Base-by-base conservation (phyloP, 345 rosid species). In the Orychophragmus violaceus region DNA sequence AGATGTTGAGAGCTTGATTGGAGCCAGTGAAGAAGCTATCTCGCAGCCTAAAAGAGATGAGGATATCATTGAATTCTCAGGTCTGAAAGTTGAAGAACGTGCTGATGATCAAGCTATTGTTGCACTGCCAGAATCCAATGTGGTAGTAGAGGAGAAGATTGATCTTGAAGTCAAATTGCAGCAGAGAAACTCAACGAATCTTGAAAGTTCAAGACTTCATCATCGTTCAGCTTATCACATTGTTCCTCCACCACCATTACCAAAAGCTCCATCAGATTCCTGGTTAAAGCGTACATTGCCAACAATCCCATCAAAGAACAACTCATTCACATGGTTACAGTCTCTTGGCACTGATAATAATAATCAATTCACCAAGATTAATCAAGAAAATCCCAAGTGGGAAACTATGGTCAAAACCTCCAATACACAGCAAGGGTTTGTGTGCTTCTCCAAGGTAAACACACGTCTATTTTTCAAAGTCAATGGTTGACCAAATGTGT, bases 241-340 rank as follows among this genome's bases (percentile, higher is more conserved):
- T 39, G 76, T 79, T 62, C 80, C 82, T 39, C 84, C 90, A 39
- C 90, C 80, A 55, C 89, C 96, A 49, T 68, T 81, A 49, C 97
- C 96, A 58, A 86, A 88, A 64, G 84, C 96, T 75, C 98, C 98
- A 2, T 82, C 97, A 12, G 96, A 93, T 66, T 90, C 98, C 27
- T 93, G 98, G 98, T 69, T 93, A 54, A 82, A 52, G 73, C 87
- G 88, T 35, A 76, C 97, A 0, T 67, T 93, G 63, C 91, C 89
- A 36, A 64, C 81, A 19, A 76, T 85, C 35, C 74, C 87, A 19
- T 48, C 81, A 23, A 84, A 79, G 76, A 83, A 74, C 41, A 73
- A 42, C 44, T 63, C 84, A 32, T 64, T 82, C 44, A 32, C 82
- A 44, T 70, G 67, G 64, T 42, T 62, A 41, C 68, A 60, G 74